phyloP scores from a whole-genome alignment of 352 stramenopile species.

The Phytophthora lateralis region DNA sequence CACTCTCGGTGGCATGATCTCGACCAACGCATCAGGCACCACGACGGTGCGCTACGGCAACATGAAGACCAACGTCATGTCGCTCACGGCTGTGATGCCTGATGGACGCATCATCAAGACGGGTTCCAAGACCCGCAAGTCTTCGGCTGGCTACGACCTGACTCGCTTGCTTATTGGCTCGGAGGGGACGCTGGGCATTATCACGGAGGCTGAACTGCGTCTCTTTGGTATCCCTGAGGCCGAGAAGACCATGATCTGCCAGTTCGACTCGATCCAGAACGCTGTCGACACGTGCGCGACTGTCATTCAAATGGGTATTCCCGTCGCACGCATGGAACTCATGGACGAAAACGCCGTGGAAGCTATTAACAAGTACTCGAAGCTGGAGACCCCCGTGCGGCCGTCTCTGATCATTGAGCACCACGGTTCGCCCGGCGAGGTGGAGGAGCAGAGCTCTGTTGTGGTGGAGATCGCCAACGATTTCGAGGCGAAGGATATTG shows the following conservation, averaged over 20 bases:
- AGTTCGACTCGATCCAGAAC: constrained; percentile 92
- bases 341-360: constrained; percentile 85
- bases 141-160: constrained; percentile 97
- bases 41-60: constrained; percentile 94
- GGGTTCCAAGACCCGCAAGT: constrained; percentile 94
- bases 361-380: constrained; percentile 88
- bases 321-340: constrained; percentile 87
- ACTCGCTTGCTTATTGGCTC: constrained; percentile 94
- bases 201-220: constrained; percentile 95
- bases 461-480: constrained; percentile 89
- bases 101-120: constrained; percentile 90
- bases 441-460: constrained; percentile 89
- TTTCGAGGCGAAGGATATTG: constrained; percentile 84
- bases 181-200: constrained; percentile 94
- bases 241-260: constrained; percentile 92
- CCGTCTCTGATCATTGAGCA: constrained; percentile 97
- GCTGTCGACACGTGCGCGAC: constrained; percentile 83
- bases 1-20: constrained; percentile 96
- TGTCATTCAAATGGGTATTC: constrained; percentile 90
- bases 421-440: constrained; percentile 74
- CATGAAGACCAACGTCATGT: constrained; percentile 97
- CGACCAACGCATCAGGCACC: constrained; percentile 90
- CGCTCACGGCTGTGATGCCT: constrained; percentile 92
- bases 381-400: constrained; percentile 72
- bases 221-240: constrained; percentile 93